A percentile compares a stretch with the other conserved stretches of the same genome.
Conservation (phyloP, 371 early-diverging fungal genomes). For the Rhizopus sp. region DNA sequence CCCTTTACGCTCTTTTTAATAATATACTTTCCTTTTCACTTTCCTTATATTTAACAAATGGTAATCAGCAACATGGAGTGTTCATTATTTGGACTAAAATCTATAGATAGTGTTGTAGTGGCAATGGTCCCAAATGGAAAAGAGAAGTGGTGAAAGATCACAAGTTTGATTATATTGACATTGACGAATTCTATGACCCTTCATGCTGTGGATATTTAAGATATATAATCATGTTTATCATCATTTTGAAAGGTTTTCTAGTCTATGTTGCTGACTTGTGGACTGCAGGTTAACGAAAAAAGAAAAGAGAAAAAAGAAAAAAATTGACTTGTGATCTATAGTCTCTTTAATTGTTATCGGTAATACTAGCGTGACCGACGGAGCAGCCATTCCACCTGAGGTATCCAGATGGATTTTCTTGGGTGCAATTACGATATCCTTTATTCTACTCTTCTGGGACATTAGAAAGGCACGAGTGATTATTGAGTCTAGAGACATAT, state of each 20-base stretch:
- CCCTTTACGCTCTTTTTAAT: too few relatives aligned
- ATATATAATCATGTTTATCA: slow-evolving; percentile 70
- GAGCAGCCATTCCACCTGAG: slow-evolving; percentile 37
- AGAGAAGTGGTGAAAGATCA: slow-evolving; percentile 83
- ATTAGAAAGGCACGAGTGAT: slow-evolving; percentile 70
- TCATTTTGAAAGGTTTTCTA: slow-evolving; percentile 75
- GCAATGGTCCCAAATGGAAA: slow-evolving; percentile 69
- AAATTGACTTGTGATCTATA: slow-evolving; percentile 4
- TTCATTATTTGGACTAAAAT: neutral
- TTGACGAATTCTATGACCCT: slow-evolving; percentile 74
- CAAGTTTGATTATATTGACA: slow-evolving; percentile 89
- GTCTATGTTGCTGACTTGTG: slow-evolving; percentile 78
- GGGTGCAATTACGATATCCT: slow-evolving; percentile 71
- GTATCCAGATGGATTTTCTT: slow-evolving; percentile 67
- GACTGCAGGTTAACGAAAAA: slow-evolving; percentile 50
- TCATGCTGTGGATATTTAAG: slow-evolving; percentile 46
- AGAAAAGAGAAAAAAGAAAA: neutral
- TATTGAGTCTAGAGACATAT: slow-evolving; percentile 73
- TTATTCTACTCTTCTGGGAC: slow-evolving; percentile 78
- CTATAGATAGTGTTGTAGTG: slow-evolving; percentile 8
- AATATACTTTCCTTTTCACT: too few relatives aligned
- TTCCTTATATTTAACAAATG: too few relatives aligned
- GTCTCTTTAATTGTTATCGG: slow-evolving; percentile 28
- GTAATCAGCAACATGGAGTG: too few relatives aligned
- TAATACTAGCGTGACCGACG: slow-evolving; percentile 61